phyloP scores from a whole-genome alignment of 352 stramenopile species.

The Phytophthora pseudosyringae region DNA sequence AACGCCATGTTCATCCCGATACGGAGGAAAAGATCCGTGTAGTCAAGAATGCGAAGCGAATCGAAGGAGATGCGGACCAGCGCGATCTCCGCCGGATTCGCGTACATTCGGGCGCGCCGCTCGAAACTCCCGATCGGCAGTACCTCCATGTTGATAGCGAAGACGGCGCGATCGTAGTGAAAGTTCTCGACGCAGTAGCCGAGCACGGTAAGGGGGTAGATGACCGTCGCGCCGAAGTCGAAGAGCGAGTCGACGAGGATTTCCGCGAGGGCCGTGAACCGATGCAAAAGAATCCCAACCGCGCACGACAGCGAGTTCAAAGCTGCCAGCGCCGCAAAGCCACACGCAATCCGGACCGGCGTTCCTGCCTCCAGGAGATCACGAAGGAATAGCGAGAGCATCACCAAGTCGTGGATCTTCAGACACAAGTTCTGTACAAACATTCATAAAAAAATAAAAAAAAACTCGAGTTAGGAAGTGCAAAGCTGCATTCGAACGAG shows the following conservation, averaged over 20 bases:
- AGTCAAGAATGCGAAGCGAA: too few relatives aligned
- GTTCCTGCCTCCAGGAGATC: conserved; percentile 36
- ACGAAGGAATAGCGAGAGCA: conserved; percentile 28
- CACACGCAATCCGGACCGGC: conserved; percentile 15
- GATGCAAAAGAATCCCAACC: conserved; percentile 4
- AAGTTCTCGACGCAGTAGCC: conserved; percentile 33
- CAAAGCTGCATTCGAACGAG: too few relatives aligned
- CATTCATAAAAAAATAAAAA: background rate
- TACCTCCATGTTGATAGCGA: too few relatives aligned
- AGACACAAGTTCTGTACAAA: conserved; percentile 33
- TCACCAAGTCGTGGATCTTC: conserved; percentile 34
- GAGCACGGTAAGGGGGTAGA: conserved; percentile 37
- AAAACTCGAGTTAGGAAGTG: too few relatives aligned
- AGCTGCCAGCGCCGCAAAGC: conserved; percentile 21
- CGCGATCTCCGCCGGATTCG: too few relatives aligned
- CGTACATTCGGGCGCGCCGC: too few relatives aligned
- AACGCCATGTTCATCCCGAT: too few relatives aligned
- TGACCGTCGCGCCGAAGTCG: conserved; percentile 38
- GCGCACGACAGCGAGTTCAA: conserved; percentile 28
- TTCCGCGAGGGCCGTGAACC: conserved; percentile 29
- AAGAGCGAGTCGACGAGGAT: conserved; percentile 45
- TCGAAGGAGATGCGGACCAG: too few relatives aligned
- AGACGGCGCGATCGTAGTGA: conserved; percentile 36
- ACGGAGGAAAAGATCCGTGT: too few relatives aligned
- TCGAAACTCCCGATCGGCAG: too few relatives aligned